Base-by-base conservation (phyloP, 257 asterid species). In the Solanum habrochaites region DNA sequence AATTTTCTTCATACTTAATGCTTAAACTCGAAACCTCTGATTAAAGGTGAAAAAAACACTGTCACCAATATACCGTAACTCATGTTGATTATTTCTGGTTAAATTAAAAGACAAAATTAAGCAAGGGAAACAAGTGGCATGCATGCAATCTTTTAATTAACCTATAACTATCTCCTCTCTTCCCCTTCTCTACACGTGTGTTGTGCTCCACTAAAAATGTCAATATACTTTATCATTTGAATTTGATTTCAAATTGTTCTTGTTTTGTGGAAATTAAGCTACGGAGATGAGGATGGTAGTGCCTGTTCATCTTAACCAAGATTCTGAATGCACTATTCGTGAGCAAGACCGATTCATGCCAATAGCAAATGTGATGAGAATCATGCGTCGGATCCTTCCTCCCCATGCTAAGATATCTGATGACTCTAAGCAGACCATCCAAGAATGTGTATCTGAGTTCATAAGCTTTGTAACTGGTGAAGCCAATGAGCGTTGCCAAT, bases 271-370 rank as follows among this genome's bases (percentile, higher is more conserved):
- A 78, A 45, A 71, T 71, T 71, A 71, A 78, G 84, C 66, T 78
- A 78, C 93, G 1, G 94, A 94, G 45, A 90, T 89, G 73, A 89
- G 89, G 83, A 92, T 90, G 93, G 96, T 91, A 11, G 88, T 88
- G 85, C 87, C 93, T 56, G 88, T 91, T 69, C 93, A 89, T 45
- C 47, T 86, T 31, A 90, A 87, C 90, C 21, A 81, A 29, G 95
- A 93, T 64, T 80, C 88, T 0, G 98, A 94, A 72, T 95, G 98
- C 92, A 86, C 91, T 1, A 96, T 97, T 74, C 94, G 98, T 15
- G 99, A 97, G 95, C 99, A 97, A 77, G 99, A 97, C 81, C 92
- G 99, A 1, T 97, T 97, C 96, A 95, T 97, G 99, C 99, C 99
- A 8, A 97, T 95, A 31, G 99, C 99, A 0, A 97, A 97, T 52